Evolutionary conservation across 805 yeast genomes (phyloP).

Genomic region (Candida easanensis): DNA sequence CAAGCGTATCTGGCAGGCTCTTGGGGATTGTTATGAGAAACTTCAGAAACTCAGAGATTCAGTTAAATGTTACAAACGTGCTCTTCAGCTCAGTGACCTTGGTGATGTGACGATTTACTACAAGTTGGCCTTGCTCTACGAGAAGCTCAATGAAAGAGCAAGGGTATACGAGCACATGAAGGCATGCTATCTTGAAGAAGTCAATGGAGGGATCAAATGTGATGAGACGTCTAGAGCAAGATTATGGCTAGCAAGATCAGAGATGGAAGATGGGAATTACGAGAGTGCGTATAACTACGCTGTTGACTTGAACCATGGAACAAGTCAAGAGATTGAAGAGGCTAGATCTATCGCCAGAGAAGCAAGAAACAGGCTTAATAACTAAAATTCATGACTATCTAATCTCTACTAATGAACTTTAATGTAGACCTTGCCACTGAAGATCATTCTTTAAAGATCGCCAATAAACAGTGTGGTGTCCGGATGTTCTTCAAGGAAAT

Average conservation of each 20-base stretch:
- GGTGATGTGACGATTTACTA: constrained; percentile 55
- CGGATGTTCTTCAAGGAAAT: constrained; percentile 2
- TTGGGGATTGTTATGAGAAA: constrained; percentile 86
- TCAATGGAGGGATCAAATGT: constrained; percentile 54
- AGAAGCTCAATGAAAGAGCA: constrained; percentile 44
- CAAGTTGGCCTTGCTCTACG: constrained; percentile 67
- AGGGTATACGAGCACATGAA: constrained; percentile 32
- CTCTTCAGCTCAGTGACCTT: constrained; percentile 56
- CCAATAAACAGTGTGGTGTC: not conserved
- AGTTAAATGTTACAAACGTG: constrained; percentile 77
- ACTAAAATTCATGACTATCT: not conserved
- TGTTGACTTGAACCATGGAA: constrained; percentile 63
- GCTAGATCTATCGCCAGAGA: constrained; percentile 82
- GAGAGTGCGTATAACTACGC: constrained; percentile 73
- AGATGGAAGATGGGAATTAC: constrained; percentile 53
- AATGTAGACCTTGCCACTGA: too few species aligned
- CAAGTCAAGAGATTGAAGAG: constrained; percentile 86
- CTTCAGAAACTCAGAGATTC: constrained; percentile 70
- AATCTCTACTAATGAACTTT: too few species aligned
- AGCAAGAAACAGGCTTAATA: constrained; percentile 55
- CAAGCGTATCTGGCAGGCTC: constrained; percentile 94
- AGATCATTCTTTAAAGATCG: not conserved
- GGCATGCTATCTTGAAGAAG: constrained; percentile 57
- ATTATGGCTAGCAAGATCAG: constrained; percentile 79
- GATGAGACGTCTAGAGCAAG: constrained; percentile 79